Base-by-base conservation (phyloP, 1,139 yeast genomes). In the Magnusiomyces fungicola region DNA sequence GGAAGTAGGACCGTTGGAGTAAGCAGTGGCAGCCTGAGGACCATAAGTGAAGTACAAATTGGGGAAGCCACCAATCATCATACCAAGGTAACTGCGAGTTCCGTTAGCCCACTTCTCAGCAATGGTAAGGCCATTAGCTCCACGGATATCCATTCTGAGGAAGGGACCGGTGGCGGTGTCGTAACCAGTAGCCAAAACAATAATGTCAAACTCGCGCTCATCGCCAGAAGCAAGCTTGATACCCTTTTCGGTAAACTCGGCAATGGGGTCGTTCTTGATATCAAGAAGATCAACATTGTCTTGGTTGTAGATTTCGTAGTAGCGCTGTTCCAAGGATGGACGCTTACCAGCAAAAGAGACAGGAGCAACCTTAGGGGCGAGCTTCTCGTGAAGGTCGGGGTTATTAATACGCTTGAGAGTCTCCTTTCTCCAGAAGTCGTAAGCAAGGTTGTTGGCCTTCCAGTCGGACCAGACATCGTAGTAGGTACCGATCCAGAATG, bases 81-180 rank as follows among this genome's bases (percentile, higher is more conserved):
- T 47, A 7, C 67, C 67, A 18, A 61, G 54, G 42, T 57, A 58
- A 19, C 64, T 59, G 7, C 49, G 47, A n/a, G 59, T 54, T n/a
- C 62, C 64, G 7, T 48, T 47, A 23, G 53, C 48, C 66, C 65
- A 61, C 38, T 61, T 55, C 23, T 61, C 64, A 16, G 45, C 39
- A 6, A 61, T 47, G 10, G 56, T 51, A 24, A 55, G 46, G 14
- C 61, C 61, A 33, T 52, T 30, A 23, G 48, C 36, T 3, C 65
- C 61, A 6, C 50, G 49, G 27, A 62, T 47, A 23, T 59, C 58
- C 30, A 64, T 57, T 42, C 56, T 58, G 25, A 58, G 58, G 45
- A 61, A 54, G n/a, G 63, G 62, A n/a, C 68, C 68, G 38, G 66
- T 63, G 39, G 58, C 52, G 22, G 64, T 58, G 44, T 64, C 68